A percentile compares a stretch with the other conserved stretches of the same genome.
Conservation (phyloP, 768 basidiomycete genomes). For the Harrya chromipes region DNA sequence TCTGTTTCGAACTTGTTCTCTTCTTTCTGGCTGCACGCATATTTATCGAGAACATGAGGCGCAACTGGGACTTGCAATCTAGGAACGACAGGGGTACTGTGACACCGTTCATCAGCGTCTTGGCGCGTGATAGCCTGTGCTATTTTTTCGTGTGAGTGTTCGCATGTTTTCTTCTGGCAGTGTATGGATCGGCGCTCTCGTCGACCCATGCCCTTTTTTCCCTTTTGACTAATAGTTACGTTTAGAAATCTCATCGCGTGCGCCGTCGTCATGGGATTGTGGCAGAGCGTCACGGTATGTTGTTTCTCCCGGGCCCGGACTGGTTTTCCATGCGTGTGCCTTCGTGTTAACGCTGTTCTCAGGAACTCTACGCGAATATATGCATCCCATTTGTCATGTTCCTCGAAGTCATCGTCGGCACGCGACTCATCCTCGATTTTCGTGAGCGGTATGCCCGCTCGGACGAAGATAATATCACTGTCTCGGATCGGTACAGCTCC, state of each 20-base stretch:
- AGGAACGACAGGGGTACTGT: conserved; percentile 2
- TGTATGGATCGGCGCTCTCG: background rate
- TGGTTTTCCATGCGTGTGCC: background rate
- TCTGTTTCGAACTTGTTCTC: conserved; percentile 29
- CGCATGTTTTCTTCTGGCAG: no score
- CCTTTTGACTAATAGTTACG: no score
- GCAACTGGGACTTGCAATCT: background rate
- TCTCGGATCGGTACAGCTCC: conserved; percentile 12
- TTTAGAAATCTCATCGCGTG: conserved; percentile 25
- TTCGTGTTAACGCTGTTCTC: background rate
- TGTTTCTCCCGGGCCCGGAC: background rate
- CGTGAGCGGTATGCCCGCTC: conserved; percentile 26
- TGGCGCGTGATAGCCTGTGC: conserved; percentile 29
- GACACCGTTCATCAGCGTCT: conserved; percentile 22
- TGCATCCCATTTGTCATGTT: conserved; percentile 32
- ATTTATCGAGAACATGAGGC: conserved; percentile 12
- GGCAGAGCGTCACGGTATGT: conserved; percentile 25
- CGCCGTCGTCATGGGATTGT: conserved; percentile 26
- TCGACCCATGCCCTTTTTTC: no score
- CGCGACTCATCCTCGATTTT: conserved; percentile 31
- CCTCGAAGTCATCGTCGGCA: conserved; percentile 29
- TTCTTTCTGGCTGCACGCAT: conserved; percentile 20
- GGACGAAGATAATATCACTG: conserved; percentile 6
- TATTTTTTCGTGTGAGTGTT: conserved; percentile 31
- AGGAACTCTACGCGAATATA: conserved; percentile 29